Conservation (phyloP, 2,329 filamentous ascomycete genomes). For the Aureobasidium namibiae region DNA sequence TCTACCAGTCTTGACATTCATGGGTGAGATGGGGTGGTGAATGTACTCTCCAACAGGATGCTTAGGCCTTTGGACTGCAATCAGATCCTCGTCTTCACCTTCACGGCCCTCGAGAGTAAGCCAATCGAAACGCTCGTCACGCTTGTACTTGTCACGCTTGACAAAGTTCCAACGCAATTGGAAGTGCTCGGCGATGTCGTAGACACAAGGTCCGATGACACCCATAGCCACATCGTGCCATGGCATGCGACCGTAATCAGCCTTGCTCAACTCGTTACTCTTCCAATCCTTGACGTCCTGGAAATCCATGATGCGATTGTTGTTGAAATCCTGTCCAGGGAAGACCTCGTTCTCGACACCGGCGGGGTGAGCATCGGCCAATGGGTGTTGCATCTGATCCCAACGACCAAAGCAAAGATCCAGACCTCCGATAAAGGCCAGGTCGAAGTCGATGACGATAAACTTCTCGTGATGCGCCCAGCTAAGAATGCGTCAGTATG, state of each 20-base stretch:
- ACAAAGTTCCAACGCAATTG: slow-evolving; percentile 92
- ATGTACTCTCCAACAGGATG: slow-evolving; percentile 84
- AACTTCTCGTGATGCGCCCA: slow-evolving; percentile 99
- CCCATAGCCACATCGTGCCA: slow-evolving; percentile 97
- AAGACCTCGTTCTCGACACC: slow-evolving; percentile 77
- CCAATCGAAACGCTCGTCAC: slow-evolving; percentile 77
- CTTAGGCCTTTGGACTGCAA: slow-evolving; percentile 81
- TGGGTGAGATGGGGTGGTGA: slow-evolving; percentile 64
- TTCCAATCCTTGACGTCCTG: slow-evolving; percentile 87
- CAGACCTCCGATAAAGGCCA: slow-evolving; percentile 88
- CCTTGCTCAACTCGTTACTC: slow-evolving; percentile 83
- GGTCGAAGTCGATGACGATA: slow-evolving; percentile 82
- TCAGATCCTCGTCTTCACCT: slow-evolving; percentile 71
- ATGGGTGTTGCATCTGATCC: slow-evolving; percentile 77
- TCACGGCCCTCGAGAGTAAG: slow-evolving; percentile 67
- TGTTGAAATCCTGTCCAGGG: slow-evolving; percentile 96
- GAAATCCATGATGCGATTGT: slow-evolving; percentile 94
- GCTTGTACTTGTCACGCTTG: slow-evolving; percentile 97
- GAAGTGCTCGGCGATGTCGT: slow-evolving; percentile 94
- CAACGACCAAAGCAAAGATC: slow-evolving; percentile 94
- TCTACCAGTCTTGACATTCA: slow-evolving; percentile 54
- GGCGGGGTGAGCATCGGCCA: slow-evolving; percentile 81
- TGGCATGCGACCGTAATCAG: slow-evolving; percentile 88
- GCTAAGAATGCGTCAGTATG: too few relatives aligned
- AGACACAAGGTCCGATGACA: slow-evolving; percentile 78